Conservation (phyloP, 208 protist species). For the Blastocrithidia nonstop region DNA sequence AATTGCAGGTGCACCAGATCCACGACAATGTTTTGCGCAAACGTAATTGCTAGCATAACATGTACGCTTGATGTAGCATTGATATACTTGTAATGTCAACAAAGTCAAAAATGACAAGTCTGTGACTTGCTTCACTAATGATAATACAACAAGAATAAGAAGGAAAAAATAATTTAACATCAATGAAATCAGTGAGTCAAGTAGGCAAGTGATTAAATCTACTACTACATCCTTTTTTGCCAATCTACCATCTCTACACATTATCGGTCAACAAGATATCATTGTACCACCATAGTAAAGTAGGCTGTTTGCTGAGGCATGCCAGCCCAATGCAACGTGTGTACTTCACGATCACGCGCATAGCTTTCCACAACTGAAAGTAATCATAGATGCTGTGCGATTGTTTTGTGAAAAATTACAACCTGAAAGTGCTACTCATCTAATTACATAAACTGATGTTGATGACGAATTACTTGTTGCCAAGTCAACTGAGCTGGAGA, state of each 20-base stretch:
- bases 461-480: conserved; percentile 8
- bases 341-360: conserved; percentile 71
- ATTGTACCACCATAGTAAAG: conserved; percentile 55
- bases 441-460: background rate
- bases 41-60: conserved; percentile 1
- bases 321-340: conserved; percentile 22
- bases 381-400: conserved; percentile 14
- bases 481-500: conserved; percentile 48
- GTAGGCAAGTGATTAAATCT: background rate
- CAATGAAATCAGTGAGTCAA: background rate
- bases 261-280: conserved; percentile 53
- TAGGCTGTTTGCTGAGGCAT: conserved; percentile 30
- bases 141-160: background rate
- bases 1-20: conserved; percentile 51
- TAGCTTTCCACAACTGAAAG: conserved; percentile 51
- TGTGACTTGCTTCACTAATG: background rate
- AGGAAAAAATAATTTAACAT: background rate
- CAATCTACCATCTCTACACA: conserved; percentile 48
- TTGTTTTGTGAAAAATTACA: no score
- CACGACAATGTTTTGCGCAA: conserved; percentile 22
- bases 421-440: conserved; percentile 7
- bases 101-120: no score
- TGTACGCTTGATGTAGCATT: no score
- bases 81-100: no score
- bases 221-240: conserved; percentile 22